phyloP scores from a whole-genome alignment of 345 rosid species.

The Punica granatum region DNA sequence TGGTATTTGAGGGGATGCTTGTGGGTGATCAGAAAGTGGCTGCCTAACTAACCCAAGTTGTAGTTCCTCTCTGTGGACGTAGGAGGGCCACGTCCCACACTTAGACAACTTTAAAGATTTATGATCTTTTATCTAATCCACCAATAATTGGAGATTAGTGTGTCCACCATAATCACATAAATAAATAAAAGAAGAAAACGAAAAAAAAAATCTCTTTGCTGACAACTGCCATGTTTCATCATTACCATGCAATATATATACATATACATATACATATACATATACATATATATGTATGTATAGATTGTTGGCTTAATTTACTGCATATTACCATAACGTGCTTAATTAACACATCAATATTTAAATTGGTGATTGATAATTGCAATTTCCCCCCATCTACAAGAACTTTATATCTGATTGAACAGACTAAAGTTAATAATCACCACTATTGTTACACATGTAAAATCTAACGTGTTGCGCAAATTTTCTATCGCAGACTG shows the following conservation, averaged over 20 bases:
- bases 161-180: not conserved
- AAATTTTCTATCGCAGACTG: too few relatives aligned
- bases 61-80: not conserved
- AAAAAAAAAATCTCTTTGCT: not conserved
- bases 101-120: not conserved
- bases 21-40: not conserved
- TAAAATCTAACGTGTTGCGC: too few relatives aligned
- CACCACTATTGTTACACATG: too few relatives aligned
- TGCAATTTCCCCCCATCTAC: too few relatives aligned
- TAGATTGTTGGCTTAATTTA: too few relatives aligned
- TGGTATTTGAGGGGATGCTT: not conserved
- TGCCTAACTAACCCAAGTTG: not conserved
- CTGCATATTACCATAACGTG: too few relatives aligned
- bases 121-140: not conserved
- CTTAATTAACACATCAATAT: too few relatives aligned
- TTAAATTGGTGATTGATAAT: too few relatives aligned
- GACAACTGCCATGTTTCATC: not conserved
- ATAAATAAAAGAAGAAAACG: not conserved
- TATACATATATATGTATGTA: too few relatives aligned
- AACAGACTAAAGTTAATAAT: too few relatives aligned
- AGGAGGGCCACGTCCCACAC: not conserved
- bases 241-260: not conserved
- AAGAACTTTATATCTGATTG: too few relatives aligned
- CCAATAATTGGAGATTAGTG: conserved; percentile 1
- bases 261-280: too few relatives aligned